These are phyloP conservation scores for Tricholoma bakamatsutake DNA, from an alignment of 768 basidiomycete genomes.

Conservation along the genomic window DNA sequence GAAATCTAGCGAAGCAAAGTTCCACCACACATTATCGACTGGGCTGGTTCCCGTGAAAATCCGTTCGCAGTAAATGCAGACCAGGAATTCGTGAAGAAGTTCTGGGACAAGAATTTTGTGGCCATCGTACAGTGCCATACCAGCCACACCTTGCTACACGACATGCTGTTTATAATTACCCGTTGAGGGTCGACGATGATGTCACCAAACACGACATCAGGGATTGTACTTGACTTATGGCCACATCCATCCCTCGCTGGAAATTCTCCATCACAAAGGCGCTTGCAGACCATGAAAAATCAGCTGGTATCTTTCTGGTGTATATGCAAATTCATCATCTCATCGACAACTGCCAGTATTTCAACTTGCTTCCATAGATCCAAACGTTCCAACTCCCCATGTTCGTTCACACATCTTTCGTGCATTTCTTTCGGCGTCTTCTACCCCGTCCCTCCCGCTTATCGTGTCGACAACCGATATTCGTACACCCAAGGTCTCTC, in stretches of 20 bases:
- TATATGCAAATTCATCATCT: neutral
- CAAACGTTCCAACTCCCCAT: slow-evolving; percentile 36
- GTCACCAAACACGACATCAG: neutral
- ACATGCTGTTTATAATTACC: no score
- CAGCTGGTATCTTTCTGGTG: slow-evolving; percentile 27
- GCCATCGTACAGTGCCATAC: no score
- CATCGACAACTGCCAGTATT: slow-evolving; percentile 33
- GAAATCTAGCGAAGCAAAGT: neutral
- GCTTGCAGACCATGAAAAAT: slow-evolving; percentile 31
- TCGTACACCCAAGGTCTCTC: slow-evolving; percentile 60
- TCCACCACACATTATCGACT: neutral
- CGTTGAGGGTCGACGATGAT: no score
- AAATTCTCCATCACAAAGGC: slow-evolving; percentile 39
- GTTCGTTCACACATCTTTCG: slow-evolving; percentile 67
- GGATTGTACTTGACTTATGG: slow-evolving; percentile 6
- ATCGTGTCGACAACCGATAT: slow-evolving; percentile 67
- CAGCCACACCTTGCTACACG: no score
- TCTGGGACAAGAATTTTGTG: neutral
- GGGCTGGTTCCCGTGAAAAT: neutral
- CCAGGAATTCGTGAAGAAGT: neutral
- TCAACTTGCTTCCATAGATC: slow-evolving; percentile 56
- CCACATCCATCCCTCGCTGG: slow-evolving; percentile 36
- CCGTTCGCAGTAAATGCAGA: neutral
- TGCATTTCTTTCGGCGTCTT: slow-evolving; percentile 40
- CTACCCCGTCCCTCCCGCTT: slow-evolving; percentile 45